Percentiles rank a stretch among this genome's conserved stretches.
Conservation (phyloP, 2,329 filamentous ascomycete genomes). For the Incumbomyces lentus region DNA sequence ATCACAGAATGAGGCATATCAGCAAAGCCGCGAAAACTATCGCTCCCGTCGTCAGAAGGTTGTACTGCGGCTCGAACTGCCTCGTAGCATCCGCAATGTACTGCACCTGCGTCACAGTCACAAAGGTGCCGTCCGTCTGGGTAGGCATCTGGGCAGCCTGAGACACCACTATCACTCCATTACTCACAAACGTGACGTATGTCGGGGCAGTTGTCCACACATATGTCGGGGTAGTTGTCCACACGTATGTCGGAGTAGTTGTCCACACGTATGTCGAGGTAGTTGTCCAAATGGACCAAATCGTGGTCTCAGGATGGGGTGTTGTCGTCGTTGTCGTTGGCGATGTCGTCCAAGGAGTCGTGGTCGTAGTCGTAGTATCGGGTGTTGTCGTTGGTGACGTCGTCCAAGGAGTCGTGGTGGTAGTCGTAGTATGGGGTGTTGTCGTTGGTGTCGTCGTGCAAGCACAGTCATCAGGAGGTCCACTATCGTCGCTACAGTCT, state of each 20-base stretch:
- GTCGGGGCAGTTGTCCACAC: not conserved
- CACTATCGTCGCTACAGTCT: slow-evolving; percentile 14
- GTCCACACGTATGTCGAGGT: too few relatives aligned
- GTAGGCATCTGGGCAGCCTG: not conserved
- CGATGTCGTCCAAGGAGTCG: not conserved
- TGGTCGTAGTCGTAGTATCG: not conserved
- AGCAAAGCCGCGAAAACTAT: not conserved
- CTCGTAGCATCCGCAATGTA: not conserved
- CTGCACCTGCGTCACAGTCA: slow-evolving; percentile 4
- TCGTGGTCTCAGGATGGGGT: too few relatives aligned
- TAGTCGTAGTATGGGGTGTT: too few relatives aligned
- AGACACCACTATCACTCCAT: not conserved
- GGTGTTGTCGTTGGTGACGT: not conserved
- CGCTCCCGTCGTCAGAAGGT: not conserved
- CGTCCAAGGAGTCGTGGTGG: not conserved
- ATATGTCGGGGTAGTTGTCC: too few relatives aligned
- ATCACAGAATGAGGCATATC: not conserved
- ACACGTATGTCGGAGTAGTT: not conserved
- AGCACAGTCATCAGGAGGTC: not conserved
- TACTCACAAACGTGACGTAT: not conserved
- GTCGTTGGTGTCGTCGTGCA: too few relatives aligned
- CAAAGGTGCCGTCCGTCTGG: not conserved
- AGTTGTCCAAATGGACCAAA: too few relatives aligned
- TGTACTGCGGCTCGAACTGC: not conserved
- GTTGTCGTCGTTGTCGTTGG: not conserved